These are phyloP conservation scores for Catharanthus roseus DNA, from an alignment of 257 asterid species.

Conservation along the genomic window DNA sequence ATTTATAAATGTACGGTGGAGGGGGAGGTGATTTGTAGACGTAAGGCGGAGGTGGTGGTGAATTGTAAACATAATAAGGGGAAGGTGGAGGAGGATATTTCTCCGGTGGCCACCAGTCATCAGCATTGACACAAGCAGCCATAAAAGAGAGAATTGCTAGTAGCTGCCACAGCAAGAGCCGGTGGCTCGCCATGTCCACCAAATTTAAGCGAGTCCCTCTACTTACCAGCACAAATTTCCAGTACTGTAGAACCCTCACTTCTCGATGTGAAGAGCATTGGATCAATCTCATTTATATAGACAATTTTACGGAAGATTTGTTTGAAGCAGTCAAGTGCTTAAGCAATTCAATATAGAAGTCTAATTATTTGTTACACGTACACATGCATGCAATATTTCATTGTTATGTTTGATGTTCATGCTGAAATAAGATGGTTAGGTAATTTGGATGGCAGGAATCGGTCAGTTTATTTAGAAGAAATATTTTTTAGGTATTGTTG, in stretches of 20 bases:
- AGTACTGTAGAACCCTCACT: too few species aligned
- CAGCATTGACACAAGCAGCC: background rate
- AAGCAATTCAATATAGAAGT: background rate
- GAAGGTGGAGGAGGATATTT: background rate
- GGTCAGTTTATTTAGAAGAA: conserved; percentile 8
- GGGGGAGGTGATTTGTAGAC: background rate
- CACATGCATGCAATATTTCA: background rate
- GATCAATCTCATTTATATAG: background rate
- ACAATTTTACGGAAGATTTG: background rate
- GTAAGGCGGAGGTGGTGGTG: background rate
- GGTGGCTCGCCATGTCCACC: conserved; percentile 5
- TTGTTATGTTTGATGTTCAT: background rate
- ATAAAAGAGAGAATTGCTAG: background rate
- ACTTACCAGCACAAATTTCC: background rate
- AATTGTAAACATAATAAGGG: background rate
- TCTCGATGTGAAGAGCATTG: background rate
- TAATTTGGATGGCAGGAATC: background rate
- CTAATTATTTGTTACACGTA: background rate
- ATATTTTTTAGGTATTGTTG: too few species aligned
- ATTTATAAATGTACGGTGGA: background rate
- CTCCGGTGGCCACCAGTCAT: background rate
- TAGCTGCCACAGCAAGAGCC: conserved; percentile 7
- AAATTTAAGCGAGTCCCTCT: too few species aligned
- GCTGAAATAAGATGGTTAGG: background rate
- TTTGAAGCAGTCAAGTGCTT: background rate